These are phyloP conservation scores for Vitis hybrid DNA, from an alignment of 177 flowering plant species.

Conservation along the genomic window DNA sequence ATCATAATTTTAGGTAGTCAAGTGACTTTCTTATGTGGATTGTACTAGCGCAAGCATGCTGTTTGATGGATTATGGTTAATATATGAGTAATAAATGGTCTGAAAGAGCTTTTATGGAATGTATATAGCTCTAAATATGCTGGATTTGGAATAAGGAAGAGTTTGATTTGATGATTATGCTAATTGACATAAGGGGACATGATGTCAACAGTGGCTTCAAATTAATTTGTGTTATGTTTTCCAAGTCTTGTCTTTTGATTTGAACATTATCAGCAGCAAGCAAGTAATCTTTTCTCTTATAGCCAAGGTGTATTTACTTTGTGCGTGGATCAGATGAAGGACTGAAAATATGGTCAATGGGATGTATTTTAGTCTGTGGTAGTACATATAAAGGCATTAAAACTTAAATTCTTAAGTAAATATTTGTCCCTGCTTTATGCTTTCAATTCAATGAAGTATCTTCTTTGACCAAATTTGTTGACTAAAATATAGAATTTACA, in stretches of 20 bases:
- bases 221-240: background rate
- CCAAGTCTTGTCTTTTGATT: background rate
- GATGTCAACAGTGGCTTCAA: background rate
- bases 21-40: no score
- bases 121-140: background rate
- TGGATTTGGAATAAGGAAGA: slow-evolving; percentile 2
- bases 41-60: background rate
- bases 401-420: no score
- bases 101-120: background rate
- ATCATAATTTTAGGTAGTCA: no score
- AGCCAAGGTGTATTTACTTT: background rate
- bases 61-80: background rate
- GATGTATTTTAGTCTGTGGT: background rate
- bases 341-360: background rate
- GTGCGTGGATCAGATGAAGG: background rate
- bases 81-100: background rate
- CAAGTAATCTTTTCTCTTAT: background rate
- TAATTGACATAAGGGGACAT: background rate
- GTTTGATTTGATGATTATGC: background rate
- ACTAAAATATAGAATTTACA: background rate
- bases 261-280: background rate
- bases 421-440: no score
- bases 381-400: no score
- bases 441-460: background rate
- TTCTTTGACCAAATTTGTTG: background rate